These are phyloP conservation scores for Pleurotus platypus DNA, from an alignment of 768 basidiomycete species.

Conservation along the genomic window DNA sequence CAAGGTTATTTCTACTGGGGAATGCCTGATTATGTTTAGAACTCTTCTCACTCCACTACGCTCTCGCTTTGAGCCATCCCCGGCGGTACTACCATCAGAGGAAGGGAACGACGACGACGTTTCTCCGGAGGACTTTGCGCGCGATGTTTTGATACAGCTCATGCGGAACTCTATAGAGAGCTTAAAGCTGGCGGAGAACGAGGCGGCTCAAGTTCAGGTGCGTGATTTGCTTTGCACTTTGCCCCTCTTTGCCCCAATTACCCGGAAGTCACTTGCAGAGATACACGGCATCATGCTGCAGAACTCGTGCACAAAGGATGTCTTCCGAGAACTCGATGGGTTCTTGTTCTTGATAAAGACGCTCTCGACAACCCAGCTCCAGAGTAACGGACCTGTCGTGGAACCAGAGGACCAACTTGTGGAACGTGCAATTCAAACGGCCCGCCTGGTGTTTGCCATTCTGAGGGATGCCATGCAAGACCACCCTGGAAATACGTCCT, in stretches of 20 bases:
- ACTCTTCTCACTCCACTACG: constrained; percentile 58
- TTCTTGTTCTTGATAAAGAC: constrained; percentile 74
- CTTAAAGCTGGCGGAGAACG: constrained; percentile 54
- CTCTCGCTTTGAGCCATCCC: constrained; percentile 43
- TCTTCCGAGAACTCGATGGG: constrained; percentile 80
- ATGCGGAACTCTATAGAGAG: constrained; percentile 70
- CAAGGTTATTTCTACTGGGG: too few relatives aligned
- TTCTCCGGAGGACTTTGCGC: constrained; percentile 66
- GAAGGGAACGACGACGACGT: constrained; percentile 31
- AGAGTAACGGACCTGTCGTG: constrained; percentile 24
- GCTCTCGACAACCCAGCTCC: constrained; percentile 53
- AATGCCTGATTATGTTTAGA: constrained; percentile 42
- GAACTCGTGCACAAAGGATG: constrained; percentile 62
- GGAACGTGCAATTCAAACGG: constrained; percentile 43
- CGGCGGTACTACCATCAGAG: constrained; percentile 11
- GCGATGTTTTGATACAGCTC: constrained; percentile 67
- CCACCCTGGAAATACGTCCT: constrained; percentile 52
- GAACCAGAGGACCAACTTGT: constrained; percentile 35
- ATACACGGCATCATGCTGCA: constrained; percentile 67
- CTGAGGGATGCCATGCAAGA: constrained; percentile 60
- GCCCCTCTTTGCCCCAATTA: not conserved
- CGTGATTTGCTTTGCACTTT: constrained; percentile 12
- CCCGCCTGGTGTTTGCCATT: constrained; percentile 60
- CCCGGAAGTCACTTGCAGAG: constrained; percentile 54
- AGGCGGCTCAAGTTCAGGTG: constrained; percentile 51